phyloP scores from a whole-genome alignment of 2,329 filamentous ascomycete species.

The Epichloe uncinata region DNA sequence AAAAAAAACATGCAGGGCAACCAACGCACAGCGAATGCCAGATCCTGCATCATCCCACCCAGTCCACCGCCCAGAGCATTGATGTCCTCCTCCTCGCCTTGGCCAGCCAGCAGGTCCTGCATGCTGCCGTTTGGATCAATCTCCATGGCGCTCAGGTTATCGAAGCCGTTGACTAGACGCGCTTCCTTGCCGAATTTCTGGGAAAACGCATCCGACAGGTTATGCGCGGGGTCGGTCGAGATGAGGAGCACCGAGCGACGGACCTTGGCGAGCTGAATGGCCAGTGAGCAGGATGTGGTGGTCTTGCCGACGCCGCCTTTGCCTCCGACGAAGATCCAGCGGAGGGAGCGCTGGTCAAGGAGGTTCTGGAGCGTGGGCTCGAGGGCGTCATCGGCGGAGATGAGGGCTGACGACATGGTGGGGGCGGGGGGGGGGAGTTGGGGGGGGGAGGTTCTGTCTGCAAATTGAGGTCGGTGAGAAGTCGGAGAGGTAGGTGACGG shows the following conservation, averaged over 20 bases:
- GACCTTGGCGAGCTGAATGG: slow-evolving; percentile 90
- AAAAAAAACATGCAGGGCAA: no score
- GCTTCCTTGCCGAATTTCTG: slow-evolving; percentile 99
- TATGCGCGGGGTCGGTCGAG: slow-evolving; percentile 96
- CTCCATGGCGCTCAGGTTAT: slow-evolving; percentile 95
- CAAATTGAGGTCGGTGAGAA: not conserved
- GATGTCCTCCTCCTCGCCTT: slow-evolving; percentile 54
- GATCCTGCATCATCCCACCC: slow-evolving; percentile 96
- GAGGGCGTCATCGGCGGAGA: slow-evolving; percentile 54
- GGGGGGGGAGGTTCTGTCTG: not conserved
- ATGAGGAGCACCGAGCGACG: slow-evolving; percentile 95
- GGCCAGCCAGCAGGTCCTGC: slow-evolving; percentile 76
- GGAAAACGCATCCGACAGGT: slow-evolving; percentile 92
- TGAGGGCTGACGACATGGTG: slow-evolving; percentile 28
- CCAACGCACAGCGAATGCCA: slow-evolving; percentile 72
- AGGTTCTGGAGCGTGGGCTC: slow-evolving; percentile 90
- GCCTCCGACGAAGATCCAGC: slow-evolving; percentile 98
- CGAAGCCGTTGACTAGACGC: slow-evolving; percentile 78
- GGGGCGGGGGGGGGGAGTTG: not conserved
- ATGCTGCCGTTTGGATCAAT: slow-evolving; percentile 98
- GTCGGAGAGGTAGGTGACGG: not conserved
- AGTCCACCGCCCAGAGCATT: slow-evolving; percentile 62
- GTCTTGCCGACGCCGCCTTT: slow-evolving; percentile 99
- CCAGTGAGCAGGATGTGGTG: slow-evolving; percentile 96
- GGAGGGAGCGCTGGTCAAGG: slow-evolving; percentile 84